Percentiles rank a stretch among this genome's conserved stretches.
Evolutionary conservation across 2,329 filamentous ascomycete genomes (phyloP).

Genomic region (Ophiostoma perfectum): DNA sequence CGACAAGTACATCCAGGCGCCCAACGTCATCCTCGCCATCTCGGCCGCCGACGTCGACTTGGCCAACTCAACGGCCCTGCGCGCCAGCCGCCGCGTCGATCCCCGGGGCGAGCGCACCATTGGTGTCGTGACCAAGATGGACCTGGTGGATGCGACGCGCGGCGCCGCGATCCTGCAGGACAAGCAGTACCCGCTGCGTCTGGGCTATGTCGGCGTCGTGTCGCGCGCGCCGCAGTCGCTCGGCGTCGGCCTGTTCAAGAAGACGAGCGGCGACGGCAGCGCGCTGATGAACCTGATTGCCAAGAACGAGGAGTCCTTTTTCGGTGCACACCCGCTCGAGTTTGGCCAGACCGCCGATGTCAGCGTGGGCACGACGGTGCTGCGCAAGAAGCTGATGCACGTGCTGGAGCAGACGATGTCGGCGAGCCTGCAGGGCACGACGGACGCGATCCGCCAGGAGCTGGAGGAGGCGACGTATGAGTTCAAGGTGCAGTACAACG

Average conservation of each 20-base stretch:
- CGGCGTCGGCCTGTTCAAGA: slow-evolving; percentile 65
- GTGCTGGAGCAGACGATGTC: slow-evolving; percentile 98
- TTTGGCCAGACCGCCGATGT: slow-evolving; percentile 70
- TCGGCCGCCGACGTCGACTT: slow-evolving; percentile 96
- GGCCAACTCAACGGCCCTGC: slow-evolving; percentile 87
- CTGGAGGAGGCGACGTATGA: slow-evolving; percentile 96
- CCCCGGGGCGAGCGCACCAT: slow-evolving; percentile 93
- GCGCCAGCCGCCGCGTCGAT: slow-evolving; percentile 86
- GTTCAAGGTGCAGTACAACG: slow-evolving; percentile 99
- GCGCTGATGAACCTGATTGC: slow-evolving; percentile 68
- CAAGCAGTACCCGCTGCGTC: slow-evolving; percentile 85
- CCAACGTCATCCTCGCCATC: slow-evolving; percentile 94
- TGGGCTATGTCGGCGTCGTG: slow-evolving; percentile 95
- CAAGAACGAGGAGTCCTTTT: slow-evolving; percentile 84
- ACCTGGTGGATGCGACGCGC: slow-evolving; percentile 78
- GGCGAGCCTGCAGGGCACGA: slow-evolving; percentile 78
- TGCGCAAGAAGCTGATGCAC: slow-evolving; percentile 94
- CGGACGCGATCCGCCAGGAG: slow-evolving; percentile 88
- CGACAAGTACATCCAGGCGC: slow-evolving; percentile 95
- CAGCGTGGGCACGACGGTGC: slow-evolving; percentile 73
- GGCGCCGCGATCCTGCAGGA: slow-evolving; percentile 76
- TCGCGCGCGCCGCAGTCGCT: slow-evolving; percentile 64
- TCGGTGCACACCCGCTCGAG: slow-evolving; percentile 73
- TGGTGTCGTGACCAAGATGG: slow-evolving; percentile 99
- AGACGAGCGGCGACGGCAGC: slow-evolving; percentile 48